Conservation (phyloP, 2,329 filamentous ascomycete genomes). For the Niveomyces coronatus region DNA sequence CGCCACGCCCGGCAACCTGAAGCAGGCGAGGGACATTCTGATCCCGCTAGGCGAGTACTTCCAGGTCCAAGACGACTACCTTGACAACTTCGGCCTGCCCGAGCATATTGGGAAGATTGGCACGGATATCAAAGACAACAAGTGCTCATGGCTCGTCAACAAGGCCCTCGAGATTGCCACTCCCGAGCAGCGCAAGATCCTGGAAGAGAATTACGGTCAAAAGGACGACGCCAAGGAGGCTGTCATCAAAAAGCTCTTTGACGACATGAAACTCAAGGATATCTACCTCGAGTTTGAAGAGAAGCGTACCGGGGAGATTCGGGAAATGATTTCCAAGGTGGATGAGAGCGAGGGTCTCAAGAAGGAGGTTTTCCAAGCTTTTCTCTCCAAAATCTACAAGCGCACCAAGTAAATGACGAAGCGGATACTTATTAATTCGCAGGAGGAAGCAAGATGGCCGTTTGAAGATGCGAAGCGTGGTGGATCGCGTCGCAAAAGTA, state of each 20-base stretch:
- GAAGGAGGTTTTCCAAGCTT: slow-evolving; percentile 79
- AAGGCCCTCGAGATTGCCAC: slow-evolving; percentile 73
- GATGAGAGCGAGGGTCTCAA: slow-evolving; percentile 86
- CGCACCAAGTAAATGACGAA: slow-evolving; percentile 81
- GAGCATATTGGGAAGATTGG: slow-evolving; percentile 95
- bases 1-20: slow-evolving; percentile 79
- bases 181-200: slow-evolving; percentile 74
- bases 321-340: slow-evolving; percentile 61
- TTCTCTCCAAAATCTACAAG: slow-evolving; percentile 97
- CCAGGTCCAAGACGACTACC: slow-evolving; percentile 97
- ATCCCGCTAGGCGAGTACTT: slow-evolving; percentile 99
- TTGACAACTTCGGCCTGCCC: slow-evolving; percentile 93
- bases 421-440: no score
- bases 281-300: slow-evolving; percentile 87
- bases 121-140: slow-evolving; percentile 98
- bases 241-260: slow-evolving; percentile 78
- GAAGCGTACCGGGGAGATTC: slow-evolving; percentile 69
- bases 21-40: slow-evolving; percentile 81
- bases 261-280: slow-evolving; percentile 74
- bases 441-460: no score
- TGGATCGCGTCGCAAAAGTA: no score
- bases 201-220: slow-evolving; percentile 88
- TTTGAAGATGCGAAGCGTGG: no score
- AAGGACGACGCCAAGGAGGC: slow-evolving; percentile 80
- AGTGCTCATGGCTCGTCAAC: slow-evolving; percentile 98